Conservation (phyloP, 345 rosid genomes). For the Aegle marmelos region DNA sequence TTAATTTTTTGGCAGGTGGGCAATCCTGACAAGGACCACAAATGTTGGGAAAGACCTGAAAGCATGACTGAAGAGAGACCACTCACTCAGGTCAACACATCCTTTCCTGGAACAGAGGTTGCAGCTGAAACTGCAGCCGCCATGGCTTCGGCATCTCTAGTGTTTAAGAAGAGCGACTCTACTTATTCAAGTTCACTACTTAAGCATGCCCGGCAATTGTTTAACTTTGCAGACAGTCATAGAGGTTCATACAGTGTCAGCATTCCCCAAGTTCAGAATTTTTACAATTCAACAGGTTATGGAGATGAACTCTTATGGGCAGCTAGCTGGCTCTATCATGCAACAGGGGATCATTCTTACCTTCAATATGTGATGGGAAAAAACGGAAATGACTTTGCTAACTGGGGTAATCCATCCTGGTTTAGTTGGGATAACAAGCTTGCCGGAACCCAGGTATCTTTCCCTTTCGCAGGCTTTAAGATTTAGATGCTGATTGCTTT, state of each 20-base stretch:
- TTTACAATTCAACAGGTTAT: conserved; percentile 85
- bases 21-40: conserved; percentile 69
- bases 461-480: neutral
- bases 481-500: neutral
- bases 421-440: conserved; percentile 97
- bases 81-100: conserved; percentile 52
- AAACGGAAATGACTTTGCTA: conserved; percentile 63
- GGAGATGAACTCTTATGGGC: conserved; percentile 97
- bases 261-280: conserved; percentile 61
- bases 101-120: conserved; percentile 84
- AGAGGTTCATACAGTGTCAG: conserved; percentile 63
- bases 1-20: conserved; percentile 62
- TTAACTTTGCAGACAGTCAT: conserved; percentile 72
- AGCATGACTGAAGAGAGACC: conserved; percentile 79
- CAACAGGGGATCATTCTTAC: conserved; percentile 70
- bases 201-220: conserved; percentile 77
- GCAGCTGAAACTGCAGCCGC: conserved; percentile 99
- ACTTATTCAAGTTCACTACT: conserved; percentile 73
- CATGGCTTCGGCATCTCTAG: conserved; percentile 91
- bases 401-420: conserved; percentile 90
- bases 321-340: conserved; percentile 94
- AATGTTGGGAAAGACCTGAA: conserved; percentile 96
- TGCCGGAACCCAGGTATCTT: conserved; percentile 84
- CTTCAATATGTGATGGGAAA: conserved; percentile 60
- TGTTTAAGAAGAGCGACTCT: conserved; percentile 61